Percentiles rank a stretch among this genome's conserved stretches.
phyloP scores from a whole-genome alignment of 2,329 filamentous ascomycete species.

The Epichloe sylvatica region DNA sequence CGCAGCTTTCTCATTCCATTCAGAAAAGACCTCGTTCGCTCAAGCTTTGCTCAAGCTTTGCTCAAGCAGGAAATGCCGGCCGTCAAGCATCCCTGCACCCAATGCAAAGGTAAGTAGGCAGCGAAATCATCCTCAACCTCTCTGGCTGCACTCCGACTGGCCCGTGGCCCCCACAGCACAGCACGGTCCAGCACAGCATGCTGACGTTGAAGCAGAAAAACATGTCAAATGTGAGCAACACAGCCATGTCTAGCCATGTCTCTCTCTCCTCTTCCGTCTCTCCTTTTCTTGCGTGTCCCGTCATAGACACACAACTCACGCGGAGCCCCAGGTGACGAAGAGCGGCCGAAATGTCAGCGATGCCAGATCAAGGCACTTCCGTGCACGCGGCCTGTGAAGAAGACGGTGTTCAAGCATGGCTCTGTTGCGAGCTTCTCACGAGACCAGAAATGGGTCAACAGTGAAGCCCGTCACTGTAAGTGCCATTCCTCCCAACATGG shows the following conservation, averaged over 20 bases:
- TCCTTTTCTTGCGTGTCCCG: no score
- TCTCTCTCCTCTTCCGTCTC: no score
- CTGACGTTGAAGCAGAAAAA: slow-evolving; percentile 16
- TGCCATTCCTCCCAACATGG: not conserved
- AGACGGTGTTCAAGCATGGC: slow-evolving; percentile 24
- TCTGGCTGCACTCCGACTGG: not conserved
- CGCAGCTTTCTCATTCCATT: not conserved
- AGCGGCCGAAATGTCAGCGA: slow-evolving; percentile 21
- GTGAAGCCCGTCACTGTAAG: slow-evolving; percentile 21
- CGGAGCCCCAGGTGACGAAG: slow-evolving; percentile 21
- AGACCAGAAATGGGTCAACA: slow-evolving; percentile 24
- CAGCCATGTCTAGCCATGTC: no score
- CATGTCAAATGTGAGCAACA: slow-evolving; percentile 21
- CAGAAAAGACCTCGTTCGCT: not conserved
- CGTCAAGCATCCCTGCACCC: slow-evolving; percentile 20
- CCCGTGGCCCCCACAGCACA: not conserved
- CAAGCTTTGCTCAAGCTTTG: not conserved
- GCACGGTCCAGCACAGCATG: not conserved
- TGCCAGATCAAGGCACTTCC: slow-evolving; percentile 20
- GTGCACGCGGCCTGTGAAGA: slow-evolving; percentile 21
- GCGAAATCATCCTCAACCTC: not conserved
- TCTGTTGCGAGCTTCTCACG: slow-evolving; percentile 19
- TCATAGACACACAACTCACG: not conserved
- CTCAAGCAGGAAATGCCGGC: slow-evolving; percentile 16
- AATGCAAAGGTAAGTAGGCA: slow-evolving; percentile 20